Evolutionary conservation across 306 rosid genomes (phyloP), one percentile per base, ranked within the genome.

Genomic region (Trifolium dubium): DNA sequence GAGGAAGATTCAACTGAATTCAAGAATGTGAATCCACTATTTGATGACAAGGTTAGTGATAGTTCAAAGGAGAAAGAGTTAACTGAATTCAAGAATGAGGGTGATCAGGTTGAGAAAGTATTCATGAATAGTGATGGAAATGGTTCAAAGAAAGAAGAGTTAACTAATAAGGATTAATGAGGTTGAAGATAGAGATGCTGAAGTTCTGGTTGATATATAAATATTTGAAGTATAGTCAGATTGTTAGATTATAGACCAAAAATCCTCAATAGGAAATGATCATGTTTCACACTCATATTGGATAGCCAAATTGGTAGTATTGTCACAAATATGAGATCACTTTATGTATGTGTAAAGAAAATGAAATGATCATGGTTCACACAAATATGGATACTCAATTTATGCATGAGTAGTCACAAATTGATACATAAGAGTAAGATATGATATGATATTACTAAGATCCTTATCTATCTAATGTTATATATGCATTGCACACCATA

Each of bases 1-100:
- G 81, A 74, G 58, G 81, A 79, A 29, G 84, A 74, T 40, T 66
- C 76, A 11, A 58, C 74, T 23, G 76, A 71, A 65, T 7, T 58
- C 14, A 55, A 59, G 32, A 77, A 68, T 35, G 11, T 44, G 56
- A 39, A 3, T 50, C n/a, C 35, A 11, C 63, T 28, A 0, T 28
- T 56, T 23, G 37, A 56, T 67, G 51, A 67, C 8, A 43, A 34
- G 17, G 18, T n/a, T 14, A 43, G 12, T 41, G 50, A 60, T 71
- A 72, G 68, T 2, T 55, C 69, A 67, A 44, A 56, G 23, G 85
- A 62, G 31, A 80, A 77, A 35, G 77, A 59, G 29, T 50, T 75
- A 23, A 37, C 74, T 12, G 79, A 73, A 41, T 19, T 70, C 30
- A 54, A 37, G 14, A 81, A 73, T 55, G 40, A 23, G 23, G 61